phyloP scores from a whole-genome alignment of 2,329 filamentous ascomycete species.

The Nothopassalora personata region DNA sequence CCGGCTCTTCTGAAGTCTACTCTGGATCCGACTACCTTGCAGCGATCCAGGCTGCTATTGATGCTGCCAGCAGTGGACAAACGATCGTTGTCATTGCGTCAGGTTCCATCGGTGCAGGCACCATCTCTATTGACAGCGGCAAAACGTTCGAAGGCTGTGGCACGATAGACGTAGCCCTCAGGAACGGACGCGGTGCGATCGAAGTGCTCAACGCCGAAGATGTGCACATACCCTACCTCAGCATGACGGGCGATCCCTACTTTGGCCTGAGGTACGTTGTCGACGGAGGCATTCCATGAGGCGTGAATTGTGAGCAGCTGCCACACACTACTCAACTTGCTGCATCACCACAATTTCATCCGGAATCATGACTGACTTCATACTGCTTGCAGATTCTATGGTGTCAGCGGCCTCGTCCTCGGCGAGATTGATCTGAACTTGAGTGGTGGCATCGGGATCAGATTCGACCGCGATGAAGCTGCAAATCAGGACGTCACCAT shows the following conservation, averaged over 20 bases:
- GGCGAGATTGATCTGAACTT: conserved; percentile 54
- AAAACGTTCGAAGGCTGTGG: conserved; percentile 57
- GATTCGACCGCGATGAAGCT: conserved; percentile 52
- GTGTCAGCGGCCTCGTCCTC: conserved; percentile 44
- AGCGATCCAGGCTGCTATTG: conserved; percentile 52
- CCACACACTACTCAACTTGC: too few relatives aligned
- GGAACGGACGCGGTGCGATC: conserved; percentile 48
- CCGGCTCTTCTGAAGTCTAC: too few relatives aligned
- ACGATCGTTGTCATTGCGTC: conserved; percentile 52
- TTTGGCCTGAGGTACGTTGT: conserved; percentile 41
- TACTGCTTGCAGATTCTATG: conserved; percentile 43
- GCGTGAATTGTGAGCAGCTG: too few relatives aligned
- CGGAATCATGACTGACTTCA: too few relatives aligned
- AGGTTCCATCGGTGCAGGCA: conserved; percentile 51
- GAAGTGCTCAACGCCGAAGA: conserved; percentile 46
- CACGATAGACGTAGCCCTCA: conserved; percentile 46
- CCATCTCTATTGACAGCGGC: conserved; percentile 48
- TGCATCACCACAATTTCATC: too few relatives aligned
- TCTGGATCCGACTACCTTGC: conserved; percentile 15
- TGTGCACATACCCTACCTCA: conserved; percentile 53
- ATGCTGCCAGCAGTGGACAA: conserved; percentile 49
- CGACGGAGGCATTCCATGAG: too few relatives aligned
- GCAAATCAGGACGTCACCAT: conserved; percentile 52
- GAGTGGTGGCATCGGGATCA: conserved; percentile 51
- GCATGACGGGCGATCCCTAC: conserved; percentile 54